Evolutionary conservation across 2,329 filamentous ascomycete species (phyloP), one percentile per base, ranked within the genome.

Genomic region (Conoideocrella luteorostrata): DNA sequence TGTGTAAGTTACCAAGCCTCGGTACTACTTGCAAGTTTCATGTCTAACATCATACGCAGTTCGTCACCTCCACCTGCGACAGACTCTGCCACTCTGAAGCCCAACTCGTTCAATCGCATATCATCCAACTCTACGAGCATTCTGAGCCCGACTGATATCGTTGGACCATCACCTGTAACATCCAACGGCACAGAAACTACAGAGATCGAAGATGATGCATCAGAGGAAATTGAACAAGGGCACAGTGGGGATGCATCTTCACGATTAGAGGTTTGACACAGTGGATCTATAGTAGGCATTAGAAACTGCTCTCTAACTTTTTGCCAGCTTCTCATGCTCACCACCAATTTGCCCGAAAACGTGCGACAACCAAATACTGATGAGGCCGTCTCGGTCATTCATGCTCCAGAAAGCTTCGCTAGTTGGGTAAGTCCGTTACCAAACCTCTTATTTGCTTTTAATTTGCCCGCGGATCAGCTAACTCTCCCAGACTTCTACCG

Each of bases 321-420:
- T 5, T 33, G 7, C 17, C 49, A 77, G 72, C 61, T 75, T 35
- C 62, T 71, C 44, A 71, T 76, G 67, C 63, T 81, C 13, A 69
- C 67, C 41, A 84, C 80, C 4, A 76, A 73, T 48, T 56, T 84
- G 9, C 66, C 78, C 3, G 77, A 79, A 33, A 68, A 72, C 47
- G 56, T 83, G 61, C 69, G 81, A 59, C 72, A 74, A 41, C 67
- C 69, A 42, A 75, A 76, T 20, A 82, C 81, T 48, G 88, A 95
- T 52, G 88, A 90, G 52, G 84, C 88, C 20, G 77, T 88, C 42
- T 96, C 90, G 1, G 90, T 95, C 43, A 95, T 96, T 53, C 90
- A 95, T 70, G 88, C 87, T 13, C 89, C 90, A 0, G 75, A 88
- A 51, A 87, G 84, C 49, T 96, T 93, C 63, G 77, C 80, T 44